phyloP scores from a whole-genome alignment of 2,329 filamentous ascomycete species.

The Colletotrichum caudatum region DNA sequence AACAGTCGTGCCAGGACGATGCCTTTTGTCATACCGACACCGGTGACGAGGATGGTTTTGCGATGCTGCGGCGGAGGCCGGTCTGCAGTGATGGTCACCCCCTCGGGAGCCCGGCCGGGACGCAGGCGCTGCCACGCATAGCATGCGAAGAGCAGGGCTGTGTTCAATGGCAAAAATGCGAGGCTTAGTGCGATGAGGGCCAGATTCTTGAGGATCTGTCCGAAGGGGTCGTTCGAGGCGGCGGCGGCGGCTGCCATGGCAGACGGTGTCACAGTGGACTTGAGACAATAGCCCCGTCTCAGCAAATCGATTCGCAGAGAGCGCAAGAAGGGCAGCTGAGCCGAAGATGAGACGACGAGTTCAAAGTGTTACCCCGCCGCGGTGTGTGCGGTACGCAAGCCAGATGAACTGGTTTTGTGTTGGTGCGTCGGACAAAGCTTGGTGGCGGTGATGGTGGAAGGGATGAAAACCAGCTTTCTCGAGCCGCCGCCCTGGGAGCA shows the following conservation, averaged over 20 bases:
- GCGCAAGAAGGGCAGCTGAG: slow-evolving; percentile 1
- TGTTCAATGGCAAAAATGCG: slow-evolving; percentile 32
- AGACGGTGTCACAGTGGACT: neutral
- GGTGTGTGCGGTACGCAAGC: neutral
- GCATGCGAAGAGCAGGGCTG: slow-evolving; percentile 11
- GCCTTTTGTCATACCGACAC: slow-evolving; percentile 79
- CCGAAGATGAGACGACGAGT: slow-evolving; percentile 35
- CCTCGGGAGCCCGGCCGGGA: neutral
- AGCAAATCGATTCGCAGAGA: neutral
- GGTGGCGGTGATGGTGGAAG: neutral
- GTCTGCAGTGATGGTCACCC: neutral
- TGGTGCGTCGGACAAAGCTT: slow-evolving; percentile 8
- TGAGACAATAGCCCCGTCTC: neutral
- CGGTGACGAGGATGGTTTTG: slow-evolving; percentile 73
- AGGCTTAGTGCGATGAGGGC: slow-evolving; percentile 36
- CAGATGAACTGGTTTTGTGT: neutral
- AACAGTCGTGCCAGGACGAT: slow-evolving; percentile 75
- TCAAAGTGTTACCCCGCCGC: neutral
- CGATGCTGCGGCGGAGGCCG: neutral
- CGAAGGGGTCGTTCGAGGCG: slow-evolving; percentile 18
- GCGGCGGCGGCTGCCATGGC: slow-evolving; percentile 28
- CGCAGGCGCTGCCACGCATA: slow-evolving; percentile 30
- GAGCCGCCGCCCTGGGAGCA: slow-evolving; percentile 18
- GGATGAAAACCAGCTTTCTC: slow-evolving; percentile 21
- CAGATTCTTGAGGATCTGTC: slow-evolving; percentile 37